Evolutionary conservation across 1,284 basidiomycete species (phyloP), one percentile per base, ranked within the genome.

Genomic region (Cryptococcus sp.): DNA sequence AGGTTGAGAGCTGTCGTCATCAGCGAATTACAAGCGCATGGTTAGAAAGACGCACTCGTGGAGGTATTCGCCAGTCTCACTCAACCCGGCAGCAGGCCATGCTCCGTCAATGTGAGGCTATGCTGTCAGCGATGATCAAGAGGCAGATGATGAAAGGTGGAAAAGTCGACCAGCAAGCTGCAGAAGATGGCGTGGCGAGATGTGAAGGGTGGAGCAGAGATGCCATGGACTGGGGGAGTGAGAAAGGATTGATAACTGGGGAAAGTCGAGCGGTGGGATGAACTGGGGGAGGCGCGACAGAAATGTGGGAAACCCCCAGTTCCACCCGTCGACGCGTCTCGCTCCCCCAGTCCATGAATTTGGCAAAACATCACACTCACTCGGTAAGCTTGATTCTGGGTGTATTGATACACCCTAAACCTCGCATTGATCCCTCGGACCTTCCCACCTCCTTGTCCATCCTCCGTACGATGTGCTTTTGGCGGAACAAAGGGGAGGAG

Each of bases 41-140:
- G 23, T n/a, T 21, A 4, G 22, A 5, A n/a, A 19, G n/a, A 76
- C 75, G 39, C 73, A 77, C 68, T 80, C 79, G 70, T 81, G 79
- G 40, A 79, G 53, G 62, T 81, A 81, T 53, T 76, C 69, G 19
- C 74, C 72, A 3, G 76, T 76, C 11, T 62, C 63, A 0, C 74
- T 61, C 5, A 79, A 63, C 1, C 76, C 77, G 0, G 77, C 77
- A 1, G 77, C 74, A 22, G 79, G 79, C 79, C 79, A 81, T 0
- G 78, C 78, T 16, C 79, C 79, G 58, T 80, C 79, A 48, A 79
- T 78, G 52, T 80, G 78, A 1, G 71, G 63, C 69, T 72, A 26
- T 58, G 46, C 26, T 46, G 28, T 31, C 28, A 7, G 28, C 9
- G 28, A 14, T 31, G 28, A 31, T n/a, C n/a, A n/a, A n/a, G n/a